Base-by-base conservation (phyloP, 1,139 yeast genomes). In the Petasospora fabianii region DNA sequence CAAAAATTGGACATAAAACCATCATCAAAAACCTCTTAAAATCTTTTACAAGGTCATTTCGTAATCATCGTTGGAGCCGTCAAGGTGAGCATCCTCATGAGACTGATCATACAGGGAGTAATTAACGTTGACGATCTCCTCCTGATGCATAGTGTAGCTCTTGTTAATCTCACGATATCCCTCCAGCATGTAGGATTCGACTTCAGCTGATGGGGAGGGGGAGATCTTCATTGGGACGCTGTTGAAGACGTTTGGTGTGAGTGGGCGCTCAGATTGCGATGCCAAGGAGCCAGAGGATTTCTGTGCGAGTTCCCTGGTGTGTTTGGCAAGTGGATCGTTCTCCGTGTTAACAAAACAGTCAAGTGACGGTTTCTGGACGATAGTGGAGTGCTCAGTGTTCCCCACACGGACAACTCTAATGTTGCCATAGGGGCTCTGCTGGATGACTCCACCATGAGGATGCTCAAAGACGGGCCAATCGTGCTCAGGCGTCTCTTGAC, bases 401-500 rank as follows among this genome's bases (percentile, higher is more conserved):
- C 44, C 48, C 7, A 44, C 43, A 15, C 39, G 41, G 15, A 44
- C 31, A 1, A 43, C 44, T 5, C 48, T 38, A 11, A 67, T 54
- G 40, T 64, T 64, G 3, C 85, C 85, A 68, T 80, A 74, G 6
- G 85, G 84, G 0, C 84, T 76, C 40, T 78, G 75, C 54, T 78
- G 80, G 35, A 79, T 71, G 18, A 68, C 64, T 0, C 84, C 84
- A 6, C 85, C 85, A 16, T 77, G 77, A 3, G 85, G 85, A 44
- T 77, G 84, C 39, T 69, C 64, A 51, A 75, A 79, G 35, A 72
- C 67, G 4, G 84, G 82, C 75, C 80, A 79, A 42, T 77, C 26
- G 26, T 22, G 26, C 11, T 22, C 80, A 30, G 68, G 44, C 30
- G 38, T 19, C 9, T 30, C 33, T 24, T 18, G 33, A 8, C 21